Base-by-base conservation (phyloP, 768 basidiomycete species). In the Trametes maxima region DNA sequence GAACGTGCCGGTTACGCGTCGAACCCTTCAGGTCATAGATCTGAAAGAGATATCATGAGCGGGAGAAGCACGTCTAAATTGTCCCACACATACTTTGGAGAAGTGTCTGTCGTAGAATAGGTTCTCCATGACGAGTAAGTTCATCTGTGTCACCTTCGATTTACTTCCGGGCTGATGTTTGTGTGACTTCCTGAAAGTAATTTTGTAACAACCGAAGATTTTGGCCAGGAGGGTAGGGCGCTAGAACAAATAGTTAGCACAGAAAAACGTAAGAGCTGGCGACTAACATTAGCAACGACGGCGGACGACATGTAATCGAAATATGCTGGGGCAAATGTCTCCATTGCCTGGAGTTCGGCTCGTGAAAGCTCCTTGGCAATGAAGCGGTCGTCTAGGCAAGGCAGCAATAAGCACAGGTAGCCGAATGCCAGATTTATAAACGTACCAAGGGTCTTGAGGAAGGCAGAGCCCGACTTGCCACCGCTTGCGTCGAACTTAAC, bases 221-320 rank as follows among this genome's bases (percentile, higher is more conserved):
- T 98, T 98, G 37, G 97, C 96, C 6, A 99, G 80, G 0, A 97
- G 80, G 0, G 96, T 98, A 0, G 96, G 96, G 14, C 94, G 90
- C 93, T 96, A 67, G 2, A 53, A 43, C 12, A 17, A 24, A 17
- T 59, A 67, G 22, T 36, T 11, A 44, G 47, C 39, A 42, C 12
- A 35, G 17, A 22, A 40, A 3, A 33, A 10, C 11, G 0, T 0
- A 43, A 37, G 1, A 24, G 48, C 4, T 28, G 28, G 39, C 1
- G 52, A 76, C 89, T 59, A 36, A 95, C 95, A 66, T 92, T 86
- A 39, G 88, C 88, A 53, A 86, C 84, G 16, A 97, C 87, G 2
- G 94, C 92, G n/a, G 91, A 93, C 1, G 94, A 91, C 89, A 98
- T 95, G 72, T 98, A 99, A 63, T 95, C 91, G 69, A 99, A 98